Evolutionary conservation across 805 yeast species (phyloP).

Genomic region (Hanseniaspora valbyensis): DNA sequence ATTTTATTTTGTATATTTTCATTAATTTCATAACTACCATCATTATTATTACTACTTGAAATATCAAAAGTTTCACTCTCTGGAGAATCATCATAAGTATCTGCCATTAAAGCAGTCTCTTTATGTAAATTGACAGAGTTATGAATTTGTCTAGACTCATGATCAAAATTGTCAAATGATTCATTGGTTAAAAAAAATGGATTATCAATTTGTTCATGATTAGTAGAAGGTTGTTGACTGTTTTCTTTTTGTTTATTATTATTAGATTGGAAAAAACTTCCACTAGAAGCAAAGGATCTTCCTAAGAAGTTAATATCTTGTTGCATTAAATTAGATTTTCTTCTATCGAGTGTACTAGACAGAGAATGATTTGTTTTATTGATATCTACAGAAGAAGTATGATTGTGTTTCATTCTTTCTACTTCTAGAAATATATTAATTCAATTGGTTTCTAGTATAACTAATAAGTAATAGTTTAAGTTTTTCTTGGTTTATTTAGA

Average conservation of each 20-base stretch:
- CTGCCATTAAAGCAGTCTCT: slow-evolving; percentile 28
- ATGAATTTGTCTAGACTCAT: slow-evolving; percentile 20
- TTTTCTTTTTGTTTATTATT: neutral
- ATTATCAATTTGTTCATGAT: neutral
- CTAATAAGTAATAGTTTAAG: too few relatives aligned
- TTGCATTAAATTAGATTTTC: neutral
- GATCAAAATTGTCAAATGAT: neutral
- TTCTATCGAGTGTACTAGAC: neutral
- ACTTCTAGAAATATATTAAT: too few relatives aligned
- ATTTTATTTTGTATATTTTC: too few relatives aligned
- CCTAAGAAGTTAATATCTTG: slow-evolving; percentile 9
- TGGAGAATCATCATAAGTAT: slow-evolving; percentile 18
- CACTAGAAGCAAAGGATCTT: slow-evolving; percentile 11
- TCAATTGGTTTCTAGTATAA: too few relatives aligned
- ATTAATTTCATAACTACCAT: neutral
- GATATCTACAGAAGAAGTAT: neutral
- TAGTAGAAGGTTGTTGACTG: neutral
- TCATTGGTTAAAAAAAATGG: slow-evolving; percentile 1
- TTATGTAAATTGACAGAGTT: slow-evolving; percentile 25
- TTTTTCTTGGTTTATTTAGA: too few relatives aligned
- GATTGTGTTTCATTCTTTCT: neutral
- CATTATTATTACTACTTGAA: neutral
- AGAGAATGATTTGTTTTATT: neutral
- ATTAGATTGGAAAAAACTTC: slow-evolving; percentile 10
- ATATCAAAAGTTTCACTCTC: too few relatives aligned